Percentiles rank a stretch among this genome's conserved stretches.
These are phyloP conservation scores for Daldinia childiae DNA, from an alignment of 495 filamentous ascomycete genomes.

Conservation along the genomic window DNA sequence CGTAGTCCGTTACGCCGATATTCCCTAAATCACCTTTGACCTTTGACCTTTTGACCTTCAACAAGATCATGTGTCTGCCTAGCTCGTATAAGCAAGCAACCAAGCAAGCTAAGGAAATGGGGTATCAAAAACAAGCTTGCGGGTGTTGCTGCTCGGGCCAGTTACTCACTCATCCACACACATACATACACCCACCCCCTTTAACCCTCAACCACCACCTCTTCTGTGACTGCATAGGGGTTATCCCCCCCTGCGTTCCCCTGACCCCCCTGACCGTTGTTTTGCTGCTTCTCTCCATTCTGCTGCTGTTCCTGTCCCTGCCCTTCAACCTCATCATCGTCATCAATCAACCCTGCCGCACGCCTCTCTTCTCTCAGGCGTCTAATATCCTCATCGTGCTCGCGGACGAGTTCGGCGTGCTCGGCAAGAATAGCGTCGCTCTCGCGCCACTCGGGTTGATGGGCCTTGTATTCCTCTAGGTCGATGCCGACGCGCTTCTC, in stretches of 20 bases:
- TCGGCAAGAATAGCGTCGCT: conserved; percentile 76
- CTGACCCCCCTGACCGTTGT: conserved; percentile 46
- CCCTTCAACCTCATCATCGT: conserved; percentile 49
- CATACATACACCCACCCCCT: neutral
- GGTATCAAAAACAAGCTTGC: conserved; percentile 37
- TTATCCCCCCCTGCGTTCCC: conserved; percentile 34
- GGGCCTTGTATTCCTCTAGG: conserved; percentile 70
- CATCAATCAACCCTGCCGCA: conserved; percentile 45
- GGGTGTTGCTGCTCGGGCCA: conserved; percentile 1
- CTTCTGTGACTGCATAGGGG: conserved; percentile 24
- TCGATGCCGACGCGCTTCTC: conserved; percentile 68
- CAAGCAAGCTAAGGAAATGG: conserved; percentile 37
- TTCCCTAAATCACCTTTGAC: neutral
- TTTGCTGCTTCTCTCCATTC: neutral
- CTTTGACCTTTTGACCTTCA: neutral
- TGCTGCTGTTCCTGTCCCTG: conserved; percentile 43
- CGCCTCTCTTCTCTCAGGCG: conserved; percentile 54
- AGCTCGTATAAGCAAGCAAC: neutral
- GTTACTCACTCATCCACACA: neutral
- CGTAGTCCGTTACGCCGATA: conserved; percentile 1
- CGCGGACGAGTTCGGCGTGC: conserved; percentile 69
- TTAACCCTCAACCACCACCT: conserved; percentile 9
- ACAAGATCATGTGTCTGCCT: neutral
- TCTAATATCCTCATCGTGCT: conserved; percentile 67
- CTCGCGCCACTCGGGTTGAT: conserved; percentile 66